Evolutionary conservation across 441 rosid genomes (phyloP), one percentile per base, ranked within the genome.

Genomic region (Viola pubescens): DNA sequence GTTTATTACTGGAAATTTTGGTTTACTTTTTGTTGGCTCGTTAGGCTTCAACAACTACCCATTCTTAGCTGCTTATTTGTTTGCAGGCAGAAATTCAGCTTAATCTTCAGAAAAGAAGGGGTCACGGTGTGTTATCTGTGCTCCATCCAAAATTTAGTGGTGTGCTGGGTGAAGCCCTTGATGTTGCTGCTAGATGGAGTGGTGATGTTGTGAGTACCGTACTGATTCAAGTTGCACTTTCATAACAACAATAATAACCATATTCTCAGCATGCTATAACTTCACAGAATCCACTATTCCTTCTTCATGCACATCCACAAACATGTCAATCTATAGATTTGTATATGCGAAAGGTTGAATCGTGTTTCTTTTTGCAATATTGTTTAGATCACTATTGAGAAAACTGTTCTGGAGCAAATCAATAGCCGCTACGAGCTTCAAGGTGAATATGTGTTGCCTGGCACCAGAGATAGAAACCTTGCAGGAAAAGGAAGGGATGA

Each of bases 401-500:
- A 90, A 81, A 80, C 95, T 76, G 75, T 94, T 73, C 66, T 94
- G 74, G 97, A 94, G 66, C 99, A 90, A n/a, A 73, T 71, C 68
- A 82, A 77, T 73, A 94, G 99, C 76, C 80, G 86, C 53, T 94
- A 94, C 78, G 99, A 94, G 89, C 95, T 94, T 82, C 99, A 94
- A 84, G 99, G 97, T 11, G 99, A 94, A 82, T 94, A 94, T 82
- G 99, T 94, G 55, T 79, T 94, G 54, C 99, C 99, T 60, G 97
- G 99, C 40, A 81, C 86, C 63, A 83, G 98, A 55, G 98, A 94
- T 66, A 84, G 95, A 56, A 84, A 77, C 73, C 70, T 83, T 75
- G 68, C 84, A 67, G 91, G 82, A 58, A 83, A 85, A 73, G 90
- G 77, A 75, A 79, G 68, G 58, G 97, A 79, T 69, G 89, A 85